A percentile compares a stretch with the other conserved stretches of the same genome.
phyloP scores from a whole-genome alignment of 2,329 filamentous ascomycete genomes.

The Cytospora piceae region DNA sequence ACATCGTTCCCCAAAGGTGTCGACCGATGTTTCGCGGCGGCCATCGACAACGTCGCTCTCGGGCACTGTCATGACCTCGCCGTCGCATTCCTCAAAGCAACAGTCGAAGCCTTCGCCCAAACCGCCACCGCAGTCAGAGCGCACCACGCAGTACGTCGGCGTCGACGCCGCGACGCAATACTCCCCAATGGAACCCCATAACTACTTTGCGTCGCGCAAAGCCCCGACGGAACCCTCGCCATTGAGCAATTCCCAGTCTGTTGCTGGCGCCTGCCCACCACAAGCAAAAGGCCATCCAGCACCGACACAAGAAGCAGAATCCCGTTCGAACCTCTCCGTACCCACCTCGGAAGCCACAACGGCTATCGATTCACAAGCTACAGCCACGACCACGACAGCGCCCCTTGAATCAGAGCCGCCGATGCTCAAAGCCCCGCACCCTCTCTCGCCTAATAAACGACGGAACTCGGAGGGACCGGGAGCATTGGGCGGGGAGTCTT shows the following conservation, averaged over 20 bases:
- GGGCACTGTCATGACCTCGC: slow-evolving; percentile 37
- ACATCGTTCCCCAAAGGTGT: slow-evolving; percentile 47
- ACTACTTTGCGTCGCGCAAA: slow-evolving; percentile 38
- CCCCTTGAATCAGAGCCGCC: slow-evolving; percentile 34
- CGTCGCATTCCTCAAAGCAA: slow-evolving; percentile 33
- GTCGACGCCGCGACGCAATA: slow-evolving; percentile 54
- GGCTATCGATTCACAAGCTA: slow-evolving; percentile 19
- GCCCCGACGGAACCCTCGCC: slow-evolving; percentile 7
- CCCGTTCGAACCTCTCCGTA: slow-evolving; percentile 1
- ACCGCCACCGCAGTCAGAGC: slow-evolving; percentile 35
- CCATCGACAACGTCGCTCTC: slow-evolving; percentile 44
- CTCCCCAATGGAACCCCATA: slow-evolving; percentile 52
- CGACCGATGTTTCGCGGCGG: slow-evolving; percentile 46
- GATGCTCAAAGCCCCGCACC: slow-evolving; percentile 35
- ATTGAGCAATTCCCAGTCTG: slow-evolving; percentile 14
- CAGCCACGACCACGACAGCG: slow-evolving; percentile 27
- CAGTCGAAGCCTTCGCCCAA: slow-evolving; percentile 32
- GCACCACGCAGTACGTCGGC: slow-evolving; percentile 48
- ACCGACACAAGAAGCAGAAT: slow-evolving; percentile 1
- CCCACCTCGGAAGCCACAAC: slow-evolving; percentile 20
- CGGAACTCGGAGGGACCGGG: slow-evolving; percentile 48
- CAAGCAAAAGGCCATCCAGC: slow-evolving; percentile 15
- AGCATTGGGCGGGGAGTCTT: slow-evolving; percentile 27
- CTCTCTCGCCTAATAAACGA: slow-evolving; percentile 46
- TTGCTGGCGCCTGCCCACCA: slow-evolving; percentile 15